Evolutionary conservation across 2,329 filamentous ascomycete genomes (phyloP).

Genomic region (Ploettnerulaceae sp.): DNA sequence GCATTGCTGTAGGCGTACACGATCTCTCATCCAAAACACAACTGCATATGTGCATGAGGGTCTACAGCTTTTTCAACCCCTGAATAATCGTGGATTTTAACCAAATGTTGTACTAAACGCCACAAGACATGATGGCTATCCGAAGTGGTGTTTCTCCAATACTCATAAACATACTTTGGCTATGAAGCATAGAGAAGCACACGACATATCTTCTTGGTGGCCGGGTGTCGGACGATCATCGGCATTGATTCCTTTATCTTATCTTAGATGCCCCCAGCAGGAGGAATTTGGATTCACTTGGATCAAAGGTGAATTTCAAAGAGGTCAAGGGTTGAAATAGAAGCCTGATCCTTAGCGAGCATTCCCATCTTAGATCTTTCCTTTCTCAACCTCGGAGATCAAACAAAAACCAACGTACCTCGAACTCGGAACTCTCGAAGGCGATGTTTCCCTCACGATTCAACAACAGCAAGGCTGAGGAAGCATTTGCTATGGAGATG

Average conservation of each 20-base stretch:
- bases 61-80: background rate
- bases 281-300: too few relatives aligned
- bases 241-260: too few relatives aligned
- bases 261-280: too few relatives aligned
- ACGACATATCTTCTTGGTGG: background rate
- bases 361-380: too few relatives aligned
- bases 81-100: constrained; percentile 8
- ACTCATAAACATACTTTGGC: too few relatives aligned
- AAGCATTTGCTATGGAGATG: background rate
- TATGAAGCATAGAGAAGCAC: background rate
- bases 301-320: background rate
- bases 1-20: background rate
- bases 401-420: background rate
- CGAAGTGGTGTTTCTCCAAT: too few relatives aligned
- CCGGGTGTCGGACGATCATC: too few relatives aligned
- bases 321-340: too few relatives aligned
- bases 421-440: background rate
- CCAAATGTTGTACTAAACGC: constrained; percentile 1
- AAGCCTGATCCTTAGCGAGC: too few relatives aligned
- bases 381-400: constrained; percentile 1
- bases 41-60: background rate
- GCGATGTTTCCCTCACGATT: background rate
- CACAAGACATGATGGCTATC: background rate
- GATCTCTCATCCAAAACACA: constrained; percentile 1
- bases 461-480: background rate